Conservation (phyloP, 495 filamentous ascomycete species). For the Penicillium simplicissimum region DNA sequence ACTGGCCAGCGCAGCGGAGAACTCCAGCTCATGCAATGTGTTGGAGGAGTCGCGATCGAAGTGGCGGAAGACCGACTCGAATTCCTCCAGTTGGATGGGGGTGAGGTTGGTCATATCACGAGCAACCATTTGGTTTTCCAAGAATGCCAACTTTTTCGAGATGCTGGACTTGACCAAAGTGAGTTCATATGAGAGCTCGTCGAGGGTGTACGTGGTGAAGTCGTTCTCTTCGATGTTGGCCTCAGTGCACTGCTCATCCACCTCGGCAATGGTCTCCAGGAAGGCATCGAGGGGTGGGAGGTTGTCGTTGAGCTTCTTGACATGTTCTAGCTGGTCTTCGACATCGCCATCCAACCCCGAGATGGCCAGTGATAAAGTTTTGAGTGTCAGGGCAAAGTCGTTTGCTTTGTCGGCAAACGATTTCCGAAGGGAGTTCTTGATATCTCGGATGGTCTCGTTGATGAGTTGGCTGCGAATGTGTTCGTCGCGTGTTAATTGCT, state of each 20-base stretch:
- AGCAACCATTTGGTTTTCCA: constrained; percentile 96
- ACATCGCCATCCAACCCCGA: constrained; percentile 94
- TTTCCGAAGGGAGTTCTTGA: constrained; percentile 90
- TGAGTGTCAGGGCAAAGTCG: constrained; percentile 90
- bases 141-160: constrained; percentile 90
- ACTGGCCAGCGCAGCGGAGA: constrained; percentile 90
- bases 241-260: constrained; percentile 88
- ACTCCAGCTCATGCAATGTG: constrained; percentile 89
- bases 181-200: constrained; percentile 92
- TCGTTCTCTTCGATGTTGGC: constrained; percentile 99
- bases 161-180: constrained; percentile 87
- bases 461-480: constrained; percentile 86
- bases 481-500: constrained; percentile 72
- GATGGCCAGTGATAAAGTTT: constrained; percentile 89
- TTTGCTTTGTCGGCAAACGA: constrained; percentile 96
- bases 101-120: constrained; percentile 98
- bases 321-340: constrained; percentile 88
- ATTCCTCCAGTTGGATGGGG: constrained; percentile 96
- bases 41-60: constrained; percentile 95
- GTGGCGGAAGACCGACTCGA: constrained; percentile 95
- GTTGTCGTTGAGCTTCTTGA: constrained; percentile 74
- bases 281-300: constrained; percentile 86
- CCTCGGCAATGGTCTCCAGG: constrained; percentile 74
- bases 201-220: constrained; percentile 95
- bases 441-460: constrained; percentile 97